Base-by-base conservation (phyloP, 441 rosid species). In the Gossypium schwendimanii region DNA sequence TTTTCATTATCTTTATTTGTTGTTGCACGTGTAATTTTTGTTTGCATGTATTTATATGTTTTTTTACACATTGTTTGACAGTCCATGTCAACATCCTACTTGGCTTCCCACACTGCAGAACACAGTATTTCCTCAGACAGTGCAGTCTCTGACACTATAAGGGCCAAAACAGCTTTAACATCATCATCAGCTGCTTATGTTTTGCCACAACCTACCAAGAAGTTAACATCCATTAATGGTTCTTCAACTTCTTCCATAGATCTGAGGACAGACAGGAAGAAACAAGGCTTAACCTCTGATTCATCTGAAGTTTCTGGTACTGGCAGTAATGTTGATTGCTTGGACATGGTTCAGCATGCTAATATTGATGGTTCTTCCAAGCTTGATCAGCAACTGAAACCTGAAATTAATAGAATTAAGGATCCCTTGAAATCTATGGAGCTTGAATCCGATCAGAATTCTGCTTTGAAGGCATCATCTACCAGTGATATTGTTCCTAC, bases 241-340 rank as follows among this genome's bases (percentile, higher is more conserved):
- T 76, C 59, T 79, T 54, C 73, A 8, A 17, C 81, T 69, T 78
- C 78, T 64, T 69, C 63, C 63, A 70, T 79, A 76, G 82, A 85
- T 77, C 52, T 73, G 41, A 86, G 72, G 61, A 63, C 39, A 18
- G 79, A 73, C 26, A 72, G 59, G 47, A 54, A 61, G 79, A 82
- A 52, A 24, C 85, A 81, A 72, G 83, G 75, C 33, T 70, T 63
- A 14, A 63, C 31, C 71, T 69, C 69, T 73, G 73, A 53, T 79
- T 76, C 82, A 17, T 74, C 89, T 47, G 82, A 81, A 76, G 62
- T 76, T 76, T 77, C 82, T 83, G 81, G 72, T 75, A 70, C 75
- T 77, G 72, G 20, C 39, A 64, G 36, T 17, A 45, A 33, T 75
- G 69, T 23, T 54, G 59, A 58, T 65, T 17, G 74, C 31, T 14